These are phyloP conservation scores for Juncus effusus DNA, from an alignment of 176 grass and related monocot genomes.

Conservation along the genomic window DNA sequence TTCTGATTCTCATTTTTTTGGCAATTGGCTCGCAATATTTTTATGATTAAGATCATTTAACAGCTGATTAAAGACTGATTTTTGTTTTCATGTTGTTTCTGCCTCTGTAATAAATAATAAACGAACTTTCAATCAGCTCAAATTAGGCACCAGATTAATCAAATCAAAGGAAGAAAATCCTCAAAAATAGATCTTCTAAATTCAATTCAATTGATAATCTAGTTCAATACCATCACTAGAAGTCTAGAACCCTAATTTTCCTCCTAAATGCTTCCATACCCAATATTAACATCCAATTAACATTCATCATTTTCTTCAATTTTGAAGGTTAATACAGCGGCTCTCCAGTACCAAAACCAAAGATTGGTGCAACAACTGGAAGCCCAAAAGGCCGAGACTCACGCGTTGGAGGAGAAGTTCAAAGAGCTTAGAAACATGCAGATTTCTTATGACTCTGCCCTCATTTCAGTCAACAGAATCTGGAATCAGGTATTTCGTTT, in stretches of 20 bases:
- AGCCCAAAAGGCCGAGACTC: constrained; percentile 76
- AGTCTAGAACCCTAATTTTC: neutral
- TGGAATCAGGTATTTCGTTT: constrained; percentile 76
- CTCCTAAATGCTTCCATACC: neutral
- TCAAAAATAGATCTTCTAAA: neutral
- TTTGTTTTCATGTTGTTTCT: neutral
- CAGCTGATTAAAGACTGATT: constrained; percentile 2
- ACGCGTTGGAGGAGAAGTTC: constrained; percentile 57
- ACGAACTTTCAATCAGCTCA: neutral
- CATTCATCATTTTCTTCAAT: constrained; percentile 2
- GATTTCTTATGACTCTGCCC: constrained; percentile 62
- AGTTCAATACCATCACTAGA: neutral
- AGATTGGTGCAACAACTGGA: constrained; percentile 84
- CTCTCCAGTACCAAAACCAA: constrained; percentile 94
- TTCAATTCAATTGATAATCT: neutral
- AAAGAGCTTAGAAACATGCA: constrained; percentile 62
- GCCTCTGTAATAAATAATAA: neutral
- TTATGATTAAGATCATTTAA: constrained; percentile 2
- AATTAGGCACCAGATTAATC: constrained; percentile 3
- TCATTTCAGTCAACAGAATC: constrained; percentile 82
- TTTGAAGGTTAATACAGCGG: constrained; percentile 64
- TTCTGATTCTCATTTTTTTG: neutral
- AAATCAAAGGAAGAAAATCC: constrained; percentile 1
- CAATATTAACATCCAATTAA: neutral
- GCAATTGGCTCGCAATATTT: neutral